Evolutionary conservation across 2,329 filamentous ascomycete species (phyloP), one percentile per base, ranked within the genome.

Genomic region (Verticillium tricorpus): DNA sequence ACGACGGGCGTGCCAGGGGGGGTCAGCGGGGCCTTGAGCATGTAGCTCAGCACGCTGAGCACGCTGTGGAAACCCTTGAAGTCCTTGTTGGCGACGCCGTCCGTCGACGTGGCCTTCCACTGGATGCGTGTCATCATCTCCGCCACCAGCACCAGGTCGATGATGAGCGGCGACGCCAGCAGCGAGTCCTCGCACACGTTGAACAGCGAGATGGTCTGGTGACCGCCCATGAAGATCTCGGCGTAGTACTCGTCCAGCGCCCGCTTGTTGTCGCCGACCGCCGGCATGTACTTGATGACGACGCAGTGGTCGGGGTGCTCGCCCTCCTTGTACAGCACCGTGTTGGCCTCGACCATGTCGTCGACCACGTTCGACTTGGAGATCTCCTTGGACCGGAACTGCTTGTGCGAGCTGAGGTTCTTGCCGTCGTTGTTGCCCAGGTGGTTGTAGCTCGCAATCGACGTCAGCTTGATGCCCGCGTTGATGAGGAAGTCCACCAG

Each of bases 261-360:
- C 74, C 95, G 93, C 88, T 99, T 99, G 86, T 97, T 96, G 81
- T 99, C 95, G 65, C 95, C 95, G 57, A 99, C 95, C 66, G 93
- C 92, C 39, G 95, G 95, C 93, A 99, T 97, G 84, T 99, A 99
- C 87, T 99, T 99, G 88, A 99, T 99, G 70, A 99, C 95, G 63
- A 99, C 95, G 63, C 92, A 96, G 82, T 99, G 95, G 76, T 99
- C 93, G 2, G 95, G 95, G 77, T 98, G 93, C 81, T 99, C 95
- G 69, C 89, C 93, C 71, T 91, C 82, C 78, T 89, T 87, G 84
- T 99, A 99, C 61, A 99, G 85, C 58, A 98, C 88, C 58, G 80
- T 82, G 82, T 99, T 99, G 72, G 95, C 94, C 72, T 92, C 93
- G 64, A 99, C 95, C 95, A 99, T 99, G 82, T 99, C 95, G 75